Evolutionary conservation across 805 yeast genomes (phyloP).

Genomic region (Zygoascus flipseniorum): DNA sequence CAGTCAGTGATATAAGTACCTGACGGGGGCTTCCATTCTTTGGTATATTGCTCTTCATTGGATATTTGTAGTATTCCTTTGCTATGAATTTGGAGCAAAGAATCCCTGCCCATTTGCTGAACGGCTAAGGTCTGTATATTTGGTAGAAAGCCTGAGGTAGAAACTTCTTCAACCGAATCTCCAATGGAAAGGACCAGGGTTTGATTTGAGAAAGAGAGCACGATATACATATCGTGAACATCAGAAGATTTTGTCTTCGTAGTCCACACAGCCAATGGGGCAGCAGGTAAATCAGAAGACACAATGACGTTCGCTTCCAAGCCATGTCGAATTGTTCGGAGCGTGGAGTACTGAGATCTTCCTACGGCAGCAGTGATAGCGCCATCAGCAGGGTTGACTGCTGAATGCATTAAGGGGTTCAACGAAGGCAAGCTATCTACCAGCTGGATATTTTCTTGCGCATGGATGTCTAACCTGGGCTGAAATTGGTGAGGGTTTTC

Average conservation of each 20-base stretch:
- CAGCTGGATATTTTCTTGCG: slow-evolving; percentile 46
- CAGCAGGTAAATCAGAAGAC: slow-evolving; percentile 64
- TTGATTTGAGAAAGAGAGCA: slow-evolving; percentile 54
- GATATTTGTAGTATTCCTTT: slow-evolving; percentile 41
- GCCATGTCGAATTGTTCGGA: slow-evolving; percentile 49
- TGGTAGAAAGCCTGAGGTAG: slow-evolving; percentile 51
- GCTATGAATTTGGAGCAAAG: slow-evolving; percentile 65
- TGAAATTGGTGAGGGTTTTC: not conserved
- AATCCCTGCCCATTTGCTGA: slow-evolving; percentile 52
- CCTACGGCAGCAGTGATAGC: slow-evolving; percentile 27
- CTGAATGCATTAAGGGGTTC: slow-evolving; percentile 46
- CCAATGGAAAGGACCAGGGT: slow-evolving; percentile 73
- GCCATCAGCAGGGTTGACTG: slow-evolving; percentile 19
- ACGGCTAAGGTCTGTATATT: slow-evolving; percentile 58
- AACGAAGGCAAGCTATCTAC: slow-evolving; percentile 36
- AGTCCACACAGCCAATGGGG: slow-evolving; percentile 57
- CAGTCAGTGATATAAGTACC: slow-evolving; percentile 59
- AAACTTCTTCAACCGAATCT: slow-evolving; percentile 69
- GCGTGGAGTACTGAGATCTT: slow-evolving; percentile 29
- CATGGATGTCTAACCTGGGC: slow-evolving; percentile 16
- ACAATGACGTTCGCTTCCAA: slow-evolving; percentile 55
- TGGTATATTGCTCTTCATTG: slow-evolving; percentile 26
- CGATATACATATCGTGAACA: slow-evolving; percentile 50
- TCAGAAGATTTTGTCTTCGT: slow-evolving; percentile 41
- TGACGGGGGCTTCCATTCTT: slow-evolving; percentile 78